These are phyloP conservation scores for Mucor ambiguus DNA, from an alignment of 371 early-diverging fungal genomes.

Conservation along the genomic window DNA sequence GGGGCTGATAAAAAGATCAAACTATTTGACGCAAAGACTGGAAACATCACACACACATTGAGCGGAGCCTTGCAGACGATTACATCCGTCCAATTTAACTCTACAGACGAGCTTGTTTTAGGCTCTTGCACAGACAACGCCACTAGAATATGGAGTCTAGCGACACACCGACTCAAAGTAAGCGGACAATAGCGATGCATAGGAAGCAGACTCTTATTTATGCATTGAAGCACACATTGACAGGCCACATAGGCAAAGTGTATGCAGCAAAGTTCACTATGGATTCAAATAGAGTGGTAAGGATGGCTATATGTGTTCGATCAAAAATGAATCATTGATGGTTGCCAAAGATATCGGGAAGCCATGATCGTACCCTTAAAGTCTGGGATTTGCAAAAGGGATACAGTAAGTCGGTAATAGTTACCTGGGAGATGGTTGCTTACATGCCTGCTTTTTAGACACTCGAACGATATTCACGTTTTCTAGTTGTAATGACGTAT, in stretches of 20 bases:
- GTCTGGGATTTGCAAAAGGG: conserved; percentile 93
- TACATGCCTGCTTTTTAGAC: conserved; percentile 35
- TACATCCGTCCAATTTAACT: conserved; percentile 82
- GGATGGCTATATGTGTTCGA: neutral
- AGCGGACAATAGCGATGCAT: neutral
- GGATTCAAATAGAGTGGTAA: conserved; percentile 79
- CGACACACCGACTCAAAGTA: conserved; percentile 72
- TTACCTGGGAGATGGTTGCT: neutral
- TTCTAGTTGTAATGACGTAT: conserved; percentile 93
- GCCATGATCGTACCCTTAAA: conserved; percentile 96
- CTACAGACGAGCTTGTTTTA: conserved; percentile 75
- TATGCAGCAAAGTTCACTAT: conserved; percentile 84
- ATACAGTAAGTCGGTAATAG: conserved; percentile 66
- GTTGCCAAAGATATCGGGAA: conserved; percentile 74
- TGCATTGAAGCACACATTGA: conserved; percentile 78
- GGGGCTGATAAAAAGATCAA: conserved; percentile 87
- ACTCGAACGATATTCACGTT: conserved; percentile 89
- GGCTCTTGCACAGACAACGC: conserved; percentile 93
- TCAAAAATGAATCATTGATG: neutral
- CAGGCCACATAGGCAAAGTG: conserved; percentile 95
- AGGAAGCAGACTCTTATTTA: neutral
- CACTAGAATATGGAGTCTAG: conserved; percentile 83
- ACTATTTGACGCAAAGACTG: conserved; percentile 80
- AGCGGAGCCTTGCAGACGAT: conserved; percentile 86
- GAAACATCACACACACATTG: conserved; percentile 62